These are phyloP conservation scores for Penicilliopsis zonata DNA, from an alignment of 495 filamentous ascomycete genomes.

Conservation along the genomic window DNA sequence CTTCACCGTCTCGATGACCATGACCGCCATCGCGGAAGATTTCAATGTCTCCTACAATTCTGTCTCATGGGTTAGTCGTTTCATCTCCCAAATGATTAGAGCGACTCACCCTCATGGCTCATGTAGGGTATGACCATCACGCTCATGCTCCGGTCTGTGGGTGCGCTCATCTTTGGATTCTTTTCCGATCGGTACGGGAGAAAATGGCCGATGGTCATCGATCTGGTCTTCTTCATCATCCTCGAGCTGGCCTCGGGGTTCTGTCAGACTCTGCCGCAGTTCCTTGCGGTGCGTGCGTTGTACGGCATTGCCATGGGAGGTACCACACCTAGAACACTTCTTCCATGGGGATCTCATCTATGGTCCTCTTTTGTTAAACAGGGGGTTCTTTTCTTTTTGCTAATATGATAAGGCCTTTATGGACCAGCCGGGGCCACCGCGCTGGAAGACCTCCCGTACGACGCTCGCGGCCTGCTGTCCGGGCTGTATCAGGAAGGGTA, in stretches of 20 bases:
- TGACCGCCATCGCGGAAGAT: conserved; percentile 20
- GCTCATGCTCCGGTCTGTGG: conserved; percentile 63
- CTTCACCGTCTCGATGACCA: conserved; percentile 24
- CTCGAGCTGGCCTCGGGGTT: conserved; percentile 65
- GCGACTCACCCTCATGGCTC: not conserved
- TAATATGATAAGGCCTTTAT: conserved; percentile 37
- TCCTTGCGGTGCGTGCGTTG: conserved; percentile 56
- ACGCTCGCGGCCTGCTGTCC: conserved; percentile 53
- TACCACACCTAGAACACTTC: conserved; percentile 2
- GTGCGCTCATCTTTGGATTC: conserved; percentile 55
- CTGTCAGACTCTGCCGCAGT: conserved; percentile 53
- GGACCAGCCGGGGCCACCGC: conserved; percentile 71
- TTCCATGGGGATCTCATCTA: not conserved
- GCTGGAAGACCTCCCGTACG: conserved; percentile 61
- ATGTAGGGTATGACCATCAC: conserved; percentile 59
- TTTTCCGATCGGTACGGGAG: conserved; percentile 62
- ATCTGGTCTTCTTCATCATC: conserved; percentile 59
- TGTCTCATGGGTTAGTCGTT: conserved; percentile 19
- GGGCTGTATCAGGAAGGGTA: conserved; percentile 69
- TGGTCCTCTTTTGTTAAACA: no score
- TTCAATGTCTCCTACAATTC: conserved; percentile 20
- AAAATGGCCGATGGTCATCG: conserved; percentile 71
- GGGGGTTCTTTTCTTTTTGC: not conserved
- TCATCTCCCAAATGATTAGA: not conserved
- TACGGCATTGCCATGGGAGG: conserved; percentile 71